Percentiles rank a stretch among this genome's conserved stretches.
phyloP scores from a whole-genome alignment of 306 rosid species.

The Citrullus colocynthis region DNA sequence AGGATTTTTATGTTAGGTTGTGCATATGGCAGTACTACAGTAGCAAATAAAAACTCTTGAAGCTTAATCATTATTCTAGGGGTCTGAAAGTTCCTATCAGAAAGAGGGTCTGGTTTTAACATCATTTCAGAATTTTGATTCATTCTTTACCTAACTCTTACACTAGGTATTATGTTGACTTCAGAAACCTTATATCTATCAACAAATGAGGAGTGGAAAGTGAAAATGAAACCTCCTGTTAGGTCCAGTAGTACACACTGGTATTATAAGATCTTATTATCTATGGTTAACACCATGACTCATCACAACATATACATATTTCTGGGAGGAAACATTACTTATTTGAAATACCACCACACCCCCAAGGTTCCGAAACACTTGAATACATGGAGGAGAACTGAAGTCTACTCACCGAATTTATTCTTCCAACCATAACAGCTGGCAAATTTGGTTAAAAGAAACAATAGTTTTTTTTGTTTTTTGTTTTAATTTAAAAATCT shows the following conservation, averaged over 20 bases:
- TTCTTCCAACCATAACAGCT: background rate
- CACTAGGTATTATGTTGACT: background rate
- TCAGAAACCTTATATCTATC: background rate
- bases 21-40: background rate
- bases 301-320: background rate
- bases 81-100: background rate
- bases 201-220: background rate
- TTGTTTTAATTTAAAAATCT: background rate
- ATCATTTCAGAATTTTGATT: background rate
- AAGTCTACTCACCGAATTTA: background rate
- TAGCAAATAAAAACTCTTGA: background rate
- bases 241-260: background rate
- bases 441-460: background rate
- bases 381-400: background rate
- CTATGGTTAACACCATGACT: background rate
- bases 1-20: background rate
- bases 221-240: background rate
- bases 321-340: background rate
- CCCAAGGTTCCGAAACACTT: background rate
- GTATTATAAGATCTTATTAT: background rate
- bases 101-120: background rate
- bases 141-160: background rate
- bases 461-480: background rate
- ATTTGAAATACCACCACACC: background rate
- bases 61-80: background rate